These are phyloP conservation scores for Musa beccarii DNA, from an alignment of 176 grass and related monocot species.

Conservation along the genomic window DNA sequence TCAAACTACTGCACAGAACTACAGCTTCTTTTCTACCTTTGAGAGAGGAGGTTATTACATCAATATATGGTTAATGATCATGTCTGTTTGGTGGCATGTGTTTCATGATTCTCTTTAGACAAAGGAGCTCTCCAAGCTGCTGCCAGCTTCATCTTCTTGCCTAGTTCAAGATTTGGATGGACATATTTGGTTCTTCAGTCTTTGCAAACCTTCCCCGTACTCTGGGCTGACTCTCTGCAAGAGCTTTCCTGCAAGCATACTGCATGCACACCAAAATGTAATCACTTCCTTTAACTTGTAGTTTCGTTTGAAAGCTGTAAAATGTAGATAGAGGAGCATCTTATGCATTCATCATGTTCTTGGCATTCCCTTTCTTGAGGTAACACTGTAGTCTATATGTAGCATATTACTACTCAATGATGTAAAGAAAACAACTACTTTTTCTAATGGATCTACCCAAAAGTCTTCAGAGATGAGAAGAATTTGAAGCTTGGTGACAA, in stretches of 20 bases:
- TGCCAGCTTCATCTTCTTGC: slow-evolving; percentile 15
- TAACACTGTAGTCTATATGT: neutral
- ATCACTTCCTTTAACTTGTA: neutral
- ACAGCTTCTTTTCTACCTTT: neutral
- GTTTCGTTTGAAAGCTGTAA: too few species aligned
- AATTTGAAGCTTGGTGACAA: too few species aligned
- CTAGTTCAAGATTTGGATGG: slow-evolving; percentile 2
- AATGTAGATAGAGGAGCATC: too few species aligned
- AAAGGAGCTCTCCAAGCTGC: slow-evolving; percentile 13
- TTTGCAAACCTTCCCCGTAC: slow-evolving; percentile 16
- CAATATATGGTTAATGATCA: neutral
- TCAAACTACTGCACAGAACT: neutral
- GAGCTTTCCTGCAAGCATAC: slow-evolving; percentile 20
- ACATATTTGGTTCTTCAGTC: neutral
- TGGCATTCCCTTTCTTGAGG: neutral
- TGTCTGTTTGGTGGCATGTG: neutral
- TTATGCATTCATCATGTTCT: too few species aligned
- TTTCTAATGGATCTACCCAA: too few species aligned
- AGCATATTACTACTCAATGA: too few species aligned
- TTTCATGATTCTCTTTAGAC: neutral
- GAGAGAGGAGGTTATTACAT: neutral
- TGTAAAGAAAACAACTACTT: too few species aligned
- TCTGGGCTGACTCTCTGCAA: slow-evolving; percentile 17
- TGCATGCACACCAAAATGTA: slow-evolving; percentile 2
- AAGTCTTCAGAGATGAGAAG: too few species aligned